Conservation (phyloP, 2,329 filamentous ascomycete species). For the Dendryphion nanum region DNA sequence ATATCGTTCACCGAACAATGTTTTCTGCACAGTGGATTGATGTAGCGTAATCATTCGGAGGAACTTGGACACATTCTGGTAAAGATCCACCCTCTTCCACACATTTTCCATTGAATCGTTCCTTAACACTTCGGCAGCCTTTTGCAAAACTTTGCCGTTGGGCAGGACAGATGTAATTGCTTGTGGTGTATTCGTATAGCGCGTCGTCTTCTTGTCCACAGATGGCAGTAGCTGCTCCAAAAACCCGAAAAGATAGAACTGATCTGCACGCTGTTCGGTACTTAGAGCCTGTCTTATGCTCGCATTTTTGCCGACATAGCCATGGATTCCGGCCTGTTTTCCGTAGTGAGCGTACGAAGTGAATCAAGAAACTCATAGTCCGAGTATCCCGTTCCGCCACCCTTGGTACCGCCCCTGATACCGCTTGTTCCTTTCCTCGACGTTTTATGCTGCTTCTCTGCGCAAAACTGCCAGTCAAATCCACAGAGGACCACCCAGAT, state of each 20-base stretch:
- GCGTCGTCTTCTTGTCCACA: conserved; percentile 14
- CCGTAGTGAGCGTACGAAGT: too few relatives aligned
- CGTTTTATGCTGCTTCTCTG: conserved; percentile 6
- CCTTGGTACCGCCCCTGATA: too few relatives aligned
- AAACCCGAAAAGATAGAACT: conserved; percentile 14
- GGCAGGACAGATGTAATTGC: conserved; percentile 34
- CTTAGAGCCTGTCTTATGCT: too few relatives aligned
- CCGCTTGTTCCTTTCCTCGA: not conserved
- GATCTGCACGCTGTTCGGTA: conserved; percentile 10
- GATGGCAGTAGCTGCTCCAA: conserved; percentile 26
- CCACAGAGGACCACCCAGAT: conserved; percentile 40
- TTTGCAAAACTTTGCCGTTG: conserved; percentile 37
- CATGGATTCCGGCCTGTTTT: too few relatives aligned
- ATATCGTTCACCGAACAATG: conserved; percentile 36
- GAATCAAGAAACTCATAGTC: too few relatives aligned
- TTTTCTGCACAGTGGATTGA: conserved; percentile 18
- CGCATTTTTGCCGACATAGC: too few relatives aligned
- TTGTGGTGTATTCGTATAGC: conserved; percentile 30
- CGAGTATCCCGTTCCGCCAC: too few relatives aligned
- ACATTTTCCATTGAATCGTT: conserved; percentile 44
- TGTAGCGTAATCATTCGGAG: conserved; percentile 37
- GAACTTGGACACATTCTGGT: conserved; percentile 42
- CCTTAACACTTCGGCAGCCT: conserved; percentile 39
- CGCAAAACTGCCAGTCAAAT: conserved; percentile 30
- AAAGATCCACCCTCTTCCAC: conserved; percentile 32